Evolutionary conservation across 495 filamentous ascomycete species (phyloP).

Genomic region (Aspergillus haitiensis): DNA sequence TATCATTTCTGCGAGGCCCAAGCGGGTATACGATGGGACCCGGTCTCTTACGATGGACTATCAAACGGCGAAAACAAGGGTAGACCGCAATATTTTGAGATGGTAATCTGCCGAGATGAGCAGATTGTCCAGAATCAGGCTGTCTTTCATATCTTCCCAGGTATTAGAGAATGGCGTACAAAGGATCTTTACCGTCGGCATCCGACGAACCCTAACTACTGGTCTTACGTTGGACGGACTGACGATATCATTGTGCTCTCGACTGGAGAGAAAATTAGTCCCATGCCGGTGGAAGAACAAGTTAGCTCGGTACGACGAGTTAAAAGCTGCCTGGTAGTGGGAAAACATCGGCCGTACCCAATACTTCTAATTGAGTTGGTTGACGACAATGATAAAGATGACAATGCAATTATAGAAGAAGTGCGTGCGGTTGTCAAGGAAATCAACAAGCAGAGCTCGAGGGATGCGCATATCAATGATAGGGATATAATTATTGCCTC

Average conservation of each 20-base stretch:
- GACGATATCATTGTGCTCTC: conserved; percentile 63
- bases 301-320: conserved; percentile 46
- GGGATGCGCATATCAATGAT: conserved; percentile 40
- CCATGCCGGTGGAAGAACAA: conserved; percentile 49
- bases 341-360: conserved; percentile 44
- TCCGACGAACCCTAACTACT: conserved; percentile 45
- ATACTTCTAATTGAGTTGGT: conserved; percentile 49
- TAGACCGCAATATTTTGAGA: conserved; percentile 10
- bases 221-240: conserved; percentile 50
- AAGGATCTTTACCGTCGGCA: conserved; percentile 57
- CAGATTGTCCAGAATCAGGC: conserved; percentile 10
- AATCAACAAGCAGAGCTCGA: conserved; percentile 42
- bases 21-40: background rate
- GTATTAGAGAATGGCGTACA: conserved; percentile 50
- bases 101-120: conserved; percentile 16
- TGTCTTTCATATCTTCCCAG: conserved; percentile 51
- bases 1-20: background rate
- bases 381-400: conserved; percentile 4
- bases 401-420: conserved; percentile 25
- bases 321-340: conserved; percentile 52
- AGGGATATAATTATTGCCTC: conserved; percentile 38
- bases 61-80: background rate
- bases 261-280: conserved; percentile 62
- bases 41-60: conserved; percentile 9
- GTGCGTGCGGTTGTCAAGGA: conserved; percentile 49